phyloP scores from a whole-genome alignment of 805 yeast genomes.

The Saccharomycopsis guyanensis region DNA sequence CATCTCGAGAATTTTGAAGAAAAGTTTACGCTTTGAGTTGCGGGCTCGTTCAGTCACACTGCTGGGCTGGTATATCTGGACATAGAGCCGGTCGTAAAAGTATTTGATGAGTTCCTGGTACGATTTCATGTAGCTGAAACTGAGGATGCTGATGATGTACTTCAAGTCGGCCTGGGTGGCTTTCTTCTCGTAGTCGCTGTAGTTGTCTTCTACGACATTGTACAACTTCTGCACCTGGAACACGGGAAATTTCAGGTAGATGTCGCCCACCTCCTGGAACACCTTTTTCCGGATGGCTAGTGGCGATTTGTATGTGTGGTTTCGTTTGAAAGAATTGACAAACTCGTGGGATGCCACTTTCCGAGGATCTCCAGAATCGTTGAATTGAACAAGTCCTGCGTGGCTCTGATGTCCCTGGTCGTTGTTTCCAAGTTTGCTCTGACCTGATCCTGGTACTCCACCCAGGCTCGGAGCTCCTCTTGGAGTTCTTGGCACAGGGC shows the following conservation, averaged over 20 bases:
- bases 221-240: slow-evolving; percentile 15
- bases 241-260: slow-evolving; percentile 18
- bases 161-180: slow-evolving; percentile 4
- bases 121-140: slow-evolving; percentile 19
- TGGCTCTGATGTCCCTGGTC: not conserved
- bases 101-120: slow-evolving; percentile 21
- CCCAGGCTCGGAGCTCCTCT: too few relatives aligned
- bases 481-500: not conserved
- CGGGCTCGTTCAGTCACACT: not conserved
- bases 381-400: not conserved
- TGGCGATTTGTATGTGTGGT: slow-evolving; percentile 17
- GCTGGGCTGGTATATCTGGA: slow-evolving; percentile 1
- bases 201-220: not conserved
- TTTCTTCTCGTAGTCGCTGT: not conserved
- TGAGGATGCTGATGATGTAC: slow-evolving; percentile 13
- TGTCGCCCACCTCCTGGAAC: slow-evolving; percentile 19
- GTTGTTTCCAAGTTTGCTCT: not conserved
- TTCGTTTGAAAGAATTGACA: slow-evolving; percentile 10
- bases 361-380: not conserved
- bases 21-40: slow-evolving; percentile 11
- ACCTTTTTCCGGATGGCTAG: slow-evolving; percentile 15
- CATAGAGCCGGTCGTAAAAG: slow-evolving; percentile 19
- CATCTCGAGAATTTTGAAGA: slow-evolving; percentile 20
- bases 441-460: not conserved
- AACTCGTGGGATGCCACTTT: slow-evolving; percentile 8